Base-by-base conservation (phyloP, 2,329 filamentous ascomycete species). In the Trichoderma koningii region DNA sequence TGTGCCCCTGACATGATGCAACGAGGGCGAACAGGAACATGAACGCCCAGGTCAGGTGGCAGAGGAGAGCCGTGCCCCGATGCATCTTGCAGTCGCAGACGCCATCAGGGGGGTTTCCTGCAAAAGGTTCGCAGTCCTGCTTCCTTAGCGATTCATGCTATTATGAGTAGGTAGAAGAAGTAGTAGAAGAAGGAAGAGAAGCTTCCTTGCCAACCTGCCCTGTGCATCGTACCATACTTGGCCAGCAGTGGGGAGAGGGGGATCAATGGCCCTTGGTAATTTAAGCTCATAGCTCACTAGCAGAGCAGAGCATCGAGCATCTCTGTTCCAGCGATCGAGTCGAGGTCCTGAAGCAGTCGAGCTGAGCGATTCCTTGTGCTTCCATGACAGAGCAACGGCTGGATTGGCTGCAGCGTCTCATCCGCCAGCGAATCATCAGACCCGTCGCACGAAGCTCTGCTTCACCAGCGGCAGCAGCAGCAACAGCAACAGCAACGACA, bases 1-100 rank as follows among this genome's bases (percentile, higher is more conserved):
- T 50, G 57, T 63, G 50, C 64, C 64, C 64, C 64, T 66, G 57
- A 44, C 57, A 61, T 63, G 56, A 63, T 62, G 26, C 28, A 38
- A 44, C 30, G 30, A 52, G 19, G 45, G 45, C 57, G 50, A 63
- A 65, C 63, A 63, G 50, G 50, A 63, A 63, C 30, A 30, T 30
- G 30, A 30, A 30, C 30, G 15, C 26, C 41, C 26, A 42, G 41
- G 56, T 44, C 26, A 42, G 41, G 56, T 44, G 26, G 57, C 38
- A 48, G 30, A 44, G 48, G 21, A 44, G 48, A 52, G 23, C 38
- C 56, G 47, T 60, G 51, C 48, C 38, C 42, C 59, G 51, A 56
- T 56, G 64, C 57, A 66, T 51, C 41, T 62, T 48, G 19, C 57
- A 55, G 45, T 60, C 59, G 42, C 59, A 47, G 45, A 45, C 15